Conservation (phyloP, 495 filamentous ascomycete genomes). For the Penicillium bialowiezense region DNA sequence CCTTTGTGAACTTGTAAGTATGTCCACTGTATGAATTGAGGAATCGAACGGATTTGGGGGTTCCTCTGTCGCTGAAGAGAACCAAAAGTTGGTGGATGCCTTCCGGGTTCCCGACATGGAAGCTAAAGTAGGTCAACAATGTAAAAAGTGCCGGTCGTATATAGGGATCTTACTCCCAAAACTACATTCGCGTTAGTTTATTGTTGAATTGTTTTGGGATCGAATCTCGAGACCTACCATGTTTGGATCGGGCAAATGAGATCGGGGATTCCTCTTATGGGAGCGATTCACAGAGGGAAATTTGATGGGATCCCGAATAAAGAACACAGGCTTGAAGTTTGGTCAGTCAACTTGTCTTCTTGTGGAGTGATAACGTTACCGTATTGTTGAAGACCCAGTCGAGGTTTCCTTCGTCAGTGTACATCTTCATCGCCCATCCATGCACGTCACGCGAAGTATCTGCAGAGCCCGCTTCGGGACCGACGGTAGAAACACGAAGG, state of each 20-base stretch:
- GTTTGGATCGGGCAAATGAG: constrained; percentile 46
- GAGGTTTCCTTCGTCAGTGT: constrained; percentile 75
- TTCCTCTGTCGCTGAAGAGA: constrained; percentile 65
- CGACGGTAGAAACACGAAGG: constrained; percentile 64
- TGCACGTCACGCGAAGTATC: constrained; percentile 65
- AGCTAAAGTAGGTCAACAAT: constrained; percentile 34
- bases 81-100: constrained; percentile 60
- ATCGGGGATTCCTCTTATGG: constrained; percentile 49
- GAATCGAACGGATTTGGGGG: constrained; percentile 55
- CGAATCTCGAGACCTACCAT: constrained; percentile 31
- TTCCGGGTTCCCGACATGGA: constrained; percentile 61
- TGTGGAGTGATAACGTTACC: not conserved
- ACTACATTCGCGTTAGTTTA: constrained; percentile 4
- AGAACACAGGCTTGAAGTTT: constrained; percentile 42
- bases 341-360: not conserved
- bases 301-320: constrained; percentile 54
- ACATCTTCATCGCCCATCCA: constrained; percentile 71
- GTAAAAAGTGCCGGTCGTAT: constrained; percentile 39
- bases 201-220: not conserved
- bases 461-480: constrained; percentile 60
- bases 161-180: constrained; percentile 53
- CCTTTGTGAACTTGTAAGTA: constrained; percentile 64
- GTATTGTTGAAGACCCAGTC: constrained; percentile 48
- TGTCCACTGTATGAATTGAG: constrained; percentile 66
- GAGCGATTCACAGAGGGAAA: constrained; percentile 54